A percentile compares a stretch with the other conserved stretches of the same genome.
Conservation (phyloP, 176 grass and related monocot genomes). For the Hsuehochloa calcarea region DNA sequence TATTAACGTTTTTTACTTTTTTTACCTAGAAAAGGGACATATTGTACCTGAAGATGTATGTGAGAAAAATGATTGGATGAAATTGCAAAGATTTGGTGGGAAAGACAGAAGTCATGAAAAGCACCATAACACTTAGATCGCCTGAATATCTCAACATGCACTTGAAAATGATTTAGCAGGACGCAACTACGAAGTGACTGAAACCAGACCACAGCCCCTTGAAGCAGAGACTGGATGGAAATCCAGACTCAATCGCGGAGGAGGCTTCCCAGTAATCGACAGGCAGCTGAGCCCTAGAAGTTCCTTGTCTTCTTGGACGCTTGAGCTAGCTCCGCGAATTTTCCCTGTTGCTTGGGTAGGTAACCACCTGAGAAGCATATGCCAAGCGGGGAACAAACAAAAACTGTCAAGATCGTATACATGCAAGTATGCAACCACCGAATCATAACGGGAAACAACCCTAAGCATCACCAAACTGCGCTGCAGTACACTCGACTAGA, state of each 20-base stretch:
- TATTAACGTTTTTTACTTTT: neutral
- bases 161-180: neutral
- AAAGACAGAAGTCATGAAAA: constrained; percentile 16
- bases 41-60: neutral
- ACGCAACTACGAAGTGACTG: neutral
- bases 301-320: constrained; percentile 57
- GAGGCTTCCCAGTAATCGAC: neutral
- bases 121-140: neutral
- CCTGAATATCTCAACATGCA: constrained; percentile 3
- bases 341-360: constrained; percentile 45
- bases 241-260: neutral
- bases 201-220: neutral
- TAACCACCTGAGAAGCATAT: constrained; percentile 54
- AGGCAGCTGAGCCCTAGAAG: constrained; percentile 35
- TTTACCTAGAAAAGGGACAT: neutral
- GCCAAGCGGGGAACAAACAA: neutral
- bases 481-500: neutral
- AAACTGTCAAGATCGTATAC: neutral
- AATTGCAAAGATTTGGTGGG: neutral
- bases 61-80: neutral
- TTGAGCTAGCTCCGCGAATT: constrained; percentile 26
- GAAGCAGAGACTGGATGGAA: neutral
- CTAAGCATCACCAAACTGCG: neutral
- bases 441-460: neutral
- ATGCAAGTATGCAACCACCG: neutral